Evolutionary conservation across 2,329 filamentous ascomycete species (phyloP), one percentile per base, ranked within the genome.

Genomic region (Tolypocladium inflatum): DNA sequence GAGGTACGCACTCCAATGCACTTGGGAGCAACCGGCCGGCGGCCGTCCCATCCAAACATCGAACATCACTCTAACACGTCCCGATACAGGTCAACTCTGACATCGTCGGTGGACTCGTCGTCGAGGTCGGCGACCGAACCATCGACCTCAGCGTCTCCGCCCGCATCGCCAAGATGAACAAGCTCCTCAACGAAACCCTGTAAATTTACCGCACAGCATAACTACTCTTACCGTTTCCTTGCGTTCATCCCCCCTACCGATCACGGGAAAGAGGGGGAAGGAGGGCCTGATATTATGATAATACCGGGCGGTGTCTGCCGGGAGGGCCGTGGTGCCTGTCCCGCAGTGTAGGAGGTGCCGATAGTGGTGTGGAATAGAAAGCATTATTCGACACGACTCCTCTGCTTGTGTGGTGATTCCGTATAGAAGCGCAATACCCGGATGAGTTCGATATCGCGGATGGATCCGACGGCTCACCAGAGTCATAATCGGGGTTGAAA

Each of bases 161-260:
- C 74, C 95, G 93, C 84, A 88, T 99, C 77, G 84, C 90, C 75
- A 96, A 91, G 86, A 90, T 99, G 85, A 99, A 99, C 90, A 99
- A 97, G 88, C 87, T 96, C 75, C 89, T 99, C 73, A 92, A 84
- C 68, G 94, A 99, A 79, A 84, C 88, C 77, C 82, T 99, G 89
- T 99, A 96, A 90, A 91, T 63, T 57, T 59, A 63, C 53, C 57
- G 63, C 65, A 59, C 64, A 62, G 63, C 67, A 57, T 58, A 61
- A 60, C 55, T 58, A 63, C 62, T 57, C 58, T 59, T 58, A 61
- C 58, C 62, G 63, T 64, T 66, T 67, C 65, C 63, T 68, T 61
- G 64, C 61, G 56, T 67, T 66, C 59, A 58, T 63, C 59, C 63
- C 58, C 60, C 61, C 59, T 57, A 13, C 11, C 48, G 30, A 57